phyloP scores from a whole-genome alignment of 2,329 filamentous ascomycete species.

The Zelopaecilomyces penicillatus region DNA sequence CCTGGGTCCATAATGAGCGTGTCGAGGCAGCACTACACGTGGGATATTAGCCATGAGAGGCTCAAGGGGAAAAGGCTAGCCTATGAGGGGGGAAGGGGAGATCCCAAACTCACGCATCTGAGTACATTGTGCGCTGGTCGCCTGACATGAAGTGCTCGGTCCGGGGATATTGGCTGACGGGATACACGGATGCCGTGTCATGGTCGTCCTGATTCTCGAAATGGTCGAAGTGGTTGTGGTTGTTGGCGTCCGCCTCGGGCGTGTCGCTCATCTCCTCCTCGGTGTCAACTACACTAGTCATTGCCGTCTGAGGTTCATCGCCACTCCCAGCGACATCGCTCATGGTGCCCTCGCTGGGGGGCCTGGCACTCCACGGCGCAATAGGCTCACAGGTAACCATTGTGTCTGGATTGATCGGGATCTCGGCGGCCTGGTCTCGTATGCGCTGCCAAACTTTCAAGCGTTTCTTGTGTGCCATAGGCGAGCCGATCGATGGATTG shows the following conservation, averaged over 20 bases:
- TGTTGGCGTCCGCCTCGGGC: slow-evolving; percentile 3
- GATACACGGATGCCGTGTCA: slow-evolving; percentile 32
- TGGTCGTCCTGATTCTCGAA: slow-evolving; percentile 22
- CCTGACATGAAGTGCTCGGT: slow-evolving; percentile 26
- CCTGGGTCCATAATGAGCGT: slow-evolving; percentile 39
- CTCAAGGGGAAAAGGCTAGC: not conserved
- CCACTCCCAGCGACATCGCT: slow-evolving; percentile 23
- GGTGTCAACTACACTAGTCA: slow-evolving; percentile 29
- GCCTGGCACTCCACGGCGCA: slow-evolving; percentile 9
- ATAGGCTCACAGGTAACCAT: not conserved
- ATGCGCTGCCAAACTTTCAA: not conserved
- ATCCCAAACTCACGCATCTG: slow-evolving; percentile 31
- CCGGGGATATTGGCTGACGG: slow-evolving; percentile 31
- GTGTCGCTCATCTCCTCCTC: slow-evolving; percentile 21
- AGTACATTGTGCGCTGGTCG: slow-evolving; percentile 10
- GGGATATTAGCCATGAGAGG: slow-evolving; percentile 3
- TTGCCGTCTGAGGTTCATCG: slow-evolving; percentile 26
- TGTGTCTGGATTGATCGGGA: not conserved
- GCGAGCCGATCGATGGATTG: not conserved
- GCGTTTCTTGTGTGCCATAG: slow-evolving; percentile 5
- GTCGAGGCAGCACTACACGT: slow-evolving; percentile 33
- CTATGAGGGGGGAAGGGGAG: not conserved
- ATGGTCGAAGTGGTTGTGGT: slow-evolving; percentile 9
- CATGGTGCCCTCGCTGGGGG: slow-evolving; percentile 25
- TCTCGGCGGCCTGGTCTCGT: not conserved